Evolutionary conservation across 1,284 basidiomycete genomes (phyloP).

Genomic region (Quambalaria eucalypti): DNA sequence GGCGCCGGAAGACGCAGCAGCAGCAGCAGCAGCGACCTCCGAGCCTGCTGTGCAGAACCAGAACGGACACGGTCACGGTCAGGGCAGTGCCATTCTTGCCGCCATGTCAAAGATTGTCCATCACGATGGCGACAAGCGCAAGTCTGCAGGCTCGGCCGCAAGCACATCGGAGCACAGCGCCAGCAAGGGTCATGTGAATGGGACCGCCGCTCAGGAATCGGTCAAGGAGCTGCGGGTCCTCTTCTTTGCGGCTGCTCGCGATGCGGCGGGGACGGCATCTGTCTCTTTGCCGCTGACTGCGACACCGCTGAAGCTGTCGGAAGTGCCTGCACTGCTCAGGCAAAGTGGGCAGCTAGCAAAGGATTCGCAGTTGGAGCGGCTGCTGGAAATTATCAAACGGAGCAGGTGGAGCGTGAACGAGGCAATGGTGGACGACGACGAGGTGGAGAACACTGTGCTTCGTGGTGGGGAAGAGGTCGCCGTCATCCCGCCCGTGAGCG

Average conservation of each 20-base stretch:
- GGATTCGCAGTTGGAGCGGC: background rate
- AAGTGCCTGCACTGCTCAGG: conserved; percentile 54
- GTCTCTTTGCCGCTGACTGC: conserved; percentile 53
- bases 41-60: conserved; percentile 4
- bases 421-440: conserved; percentile 61
- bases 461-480: conserved; percentile 68
- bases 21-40: conserved; percentile 13
- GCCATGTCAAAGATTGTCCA: background rate
- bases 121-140: background rate
- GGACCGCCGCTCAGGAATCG: conserved; percentile 9
- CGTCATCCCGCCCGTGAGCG: conserved; percentile 70
- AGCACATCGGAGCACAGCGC: background rate
- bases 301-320: conserved; percentile 52
- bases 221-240: conserved; percentile 49
- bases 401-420: conserved; percentile 62
- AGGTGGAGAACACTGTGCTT: conserved; percentile 48
- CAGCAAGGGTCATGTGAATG: conserved; percentile 1
- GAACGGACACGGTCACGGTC: conserved; percentile 6
- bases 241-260: conserved; percentile 70
- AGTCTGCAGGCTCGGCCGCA: background rate
- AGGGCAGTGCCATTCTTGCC: background rate
- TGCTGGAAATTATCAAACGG: conserved; percentile 4
- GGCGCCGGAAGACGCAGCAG: background rate
- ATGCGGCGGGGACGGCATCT: conserved; percentile 56
- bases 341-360: conserved; percentile 3